Evolutionary conservation across 176 grass and related monocot genomes (phyloP), one percentile per base, ranked within the genome.

Genomic region (Eremochloa ophiuroides): DNA sequence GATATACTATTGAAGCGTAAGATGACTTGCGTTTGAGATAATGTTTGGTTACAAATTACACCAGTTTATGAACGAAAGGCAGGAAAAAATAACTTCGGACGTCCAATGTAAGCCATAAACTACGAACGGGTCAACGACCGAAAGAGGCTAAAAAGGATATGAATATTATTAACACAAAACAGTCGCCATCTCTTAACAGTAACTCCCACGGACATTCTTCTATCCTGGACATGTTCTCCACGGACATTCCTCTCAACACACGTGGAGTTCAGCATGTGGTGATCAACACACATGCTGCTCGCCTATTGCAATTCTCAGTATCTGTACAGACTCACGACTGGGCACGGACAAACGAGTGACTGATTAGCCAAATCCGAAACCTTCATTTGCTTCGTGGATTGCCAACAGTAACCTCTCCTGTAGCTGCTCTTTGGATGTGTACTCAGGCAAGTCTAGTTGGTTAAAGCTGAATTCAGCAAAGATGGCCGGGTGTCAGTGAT

Each of bases 361-460:
- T 8, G n/a, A 27, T 99, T 87, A 95, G 80, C 93, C 93, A 17
- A 99, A 99, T 74, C 97, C 97, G 22, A 99, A 99, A 56, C 97
- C 97, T 93, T 99, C 97, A 71, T 93, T 99, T 25, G 87, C 97
- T 82, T 99, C 97, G 23, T 99, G 97, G 77, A 99, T 93, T 34
- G 97, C 97, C 30, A 99, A 77, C 18, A 99, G 87, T 60, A 99
- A 82, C 66, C 89, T 90, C 80, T 99, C 97, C 84, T 91, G 93
- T 35, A 99, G 83, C 82, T 99, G 97, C 62, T 92, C 97, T 80
- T 93, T 99, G 20, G 93, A 96, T 64, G 97, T 90, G 80, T 95
- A 99, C 79, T 99, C 97, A 35, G 97, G 97, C 70, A 99, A 72
- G 69, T 99, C 97, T 40, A 99, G 82, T 83, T 99, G 97, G 77